A percentile compares a stretch with the other conserved stretches of the same genome.
These are phyloP conservation scores for Cryptococcus sp. DNA, from an alignment of 1,284 basidiomycete genomes.

Conservation along the genomic window DNA sequence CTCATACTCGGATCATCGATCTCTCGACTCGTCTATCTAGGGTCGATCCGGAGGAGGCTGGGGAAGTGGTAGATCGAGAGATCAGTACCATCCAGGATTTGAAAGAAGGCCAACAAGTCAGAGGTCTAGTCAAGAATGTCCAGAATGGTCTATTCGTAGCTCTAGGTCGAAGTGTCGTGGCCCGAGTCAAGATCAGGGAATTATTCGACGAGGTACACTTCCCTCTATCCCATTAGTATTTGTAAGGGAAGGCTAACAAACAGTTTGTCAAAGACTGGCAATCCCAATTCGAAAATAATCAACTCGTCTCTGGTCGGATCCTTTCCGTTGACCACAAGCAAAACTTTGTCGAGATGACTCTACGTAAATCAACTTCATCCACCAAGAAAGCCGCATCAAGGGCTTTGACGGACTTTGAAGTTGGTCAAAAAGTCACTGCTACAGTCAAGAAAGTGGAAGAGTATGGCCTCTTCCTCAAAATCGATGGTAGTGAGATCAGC, in stretches of 20 bases:
- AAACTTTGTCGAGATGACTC: constrained; percentile 81
- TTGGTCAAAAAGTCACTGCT: constrained; percentile 72
- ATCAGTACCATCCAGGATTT: constrained; percentile 64
- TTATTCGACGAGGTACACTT: constrained; percentile 74
- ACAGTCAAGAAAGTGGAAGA: constrained; percentile 72
- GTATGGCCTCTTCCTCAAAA: constrained; percentile 88
- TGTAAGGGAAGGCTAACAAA: neutral
- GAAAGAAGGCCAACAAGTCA: constrained; percentile 65
- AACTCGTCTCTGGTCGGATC: constrained; percentile 82
- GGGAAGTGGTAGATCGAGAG: constrained; percentile 61
- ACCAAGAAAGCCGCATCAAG: constrained; percentile 41
- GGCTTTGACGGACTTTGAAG: constrained; percentile 57
- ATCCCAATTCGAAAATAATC: constrained; percentile 68
- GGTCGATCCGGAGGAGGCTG: constrained; percentile 51
- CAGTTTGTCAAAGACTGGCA: constrained; percentile 97
- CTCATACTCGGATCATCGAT: constrained; percentile 61
- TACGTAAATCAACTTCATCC: constrained; percentile 58
- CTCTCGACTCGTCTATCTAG: constrained; percentile 75
- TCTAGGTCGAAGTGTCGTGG: constrained; percentile 75
- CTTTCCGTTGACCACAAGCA: constrained; percentile 65
- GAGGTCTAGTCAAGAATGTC: constrained; percentile 86
- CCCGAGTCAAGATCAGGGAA: constrained; percentile 89
- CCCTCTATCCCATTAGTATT: neutral
- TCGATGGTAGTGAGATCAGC: constrained; percentile 73
- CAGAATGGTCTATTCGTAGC: constrained; percentile 83